A percentile compares a stretch with the other conserved stretches of the same genome.
Conservation (phyloP, 805 yeast genomes). For the Yueomyces sinensis region DNA sequence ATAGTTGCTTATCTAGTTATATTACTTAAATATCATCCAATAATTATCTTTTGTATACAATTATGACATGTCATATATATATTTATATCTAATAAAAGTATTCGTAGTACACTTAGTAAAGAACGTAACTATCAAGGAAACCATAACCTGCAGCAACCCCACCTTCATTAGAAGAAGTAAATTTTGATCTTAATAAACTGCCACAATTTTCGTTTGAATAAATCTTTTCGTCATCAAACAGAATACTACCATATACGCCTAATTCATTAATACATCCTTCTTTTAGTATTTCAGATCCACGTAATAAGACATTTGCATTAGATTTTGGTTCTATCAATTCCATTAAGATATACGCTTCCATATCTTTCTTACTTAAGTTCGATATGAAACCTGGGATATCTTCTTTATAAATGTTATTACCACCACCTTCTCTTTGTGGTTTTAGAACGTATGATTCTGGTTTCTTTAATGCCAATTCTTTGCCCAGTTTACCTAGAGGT, state of each 20-base stretch:
- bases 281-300: constrained; percentile 46
- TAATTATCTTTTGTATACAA: too few relatives aligned
- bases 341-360: constrained; percentile 92
- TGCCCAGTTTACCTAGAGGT: constrained; percentile 47
- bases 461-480: constrained; percentile 46
- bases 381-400: constrained; percentile 68
- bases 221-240: constrained; percentile 58
- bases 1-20: too few relatives aligned
- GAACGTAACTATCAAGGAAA: constrained; percentile 74
- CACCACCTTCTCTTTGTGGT: constrained; percentile 99
- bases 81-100: not conserved
- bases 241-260: constrained; percentile 76
- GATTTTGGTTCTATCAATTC: constrained; percentile 67
- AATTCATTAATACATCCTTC: constrained; percentile 81
- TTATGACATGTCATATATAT: not conserved
- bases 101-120: constrained; percentile 16
- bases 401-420: constrained; percentile 80
- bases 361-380: constrained; percentile 47
- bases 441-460: constrained; percentile 75
- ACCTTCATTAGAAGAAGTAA: constrained; percentile 83
- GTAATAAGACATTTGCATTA: constrained; percentile 52
- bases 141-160: constrained; percentile 99
- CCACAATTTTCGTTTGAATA: constrained; percentile 62
- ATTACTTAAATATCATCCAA: too few relatives aligned
- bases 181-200: constrained; percentile 78